Evolutionary conservation across 805 yeast species (phyloP).

Genomic region (Hanseniaspora guilliermondii): DNA sequence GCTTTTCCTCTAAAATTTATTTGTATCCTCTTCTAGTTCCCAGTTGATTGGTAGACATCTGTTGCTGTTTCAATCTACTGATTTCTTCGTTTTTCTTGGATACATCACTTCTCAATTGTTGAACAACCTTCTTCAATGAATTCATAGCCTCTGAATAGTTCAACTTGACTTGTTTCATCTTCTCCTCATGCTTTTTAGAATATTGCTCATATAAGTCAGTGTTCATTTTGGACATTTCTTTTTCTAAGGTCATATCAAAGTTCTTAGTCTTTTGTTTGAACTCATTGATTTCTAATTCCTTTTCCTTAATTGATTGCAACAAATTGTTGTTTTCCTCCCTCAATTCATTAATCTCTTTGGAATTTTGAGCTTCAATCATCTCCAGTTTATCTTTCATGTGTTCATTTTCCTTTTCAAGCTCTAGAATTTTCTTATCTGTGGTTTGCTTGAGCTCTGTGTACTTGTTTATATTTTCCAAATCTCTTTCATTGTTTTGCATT

Average conservation of each 20-base stretch:
- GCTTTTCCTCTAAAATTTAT: not conserved
- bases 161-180: constrained; percentile 45
- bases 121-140: constrained; percentile 10
- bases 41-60: not conserved
- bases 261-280: not conserved
- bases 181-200: constrained; percentile 63
- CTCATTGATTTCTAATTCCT: not conserved
- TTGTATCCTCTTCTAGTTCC: not conserved
- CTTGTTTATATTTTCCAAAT: not conserved
- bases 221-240: constrained; percentile 48
- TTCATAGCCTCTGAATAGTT: constrained; percentile 24
- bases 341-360: not conserved
- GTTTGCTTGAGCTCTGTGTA: constrained; percentile 11
- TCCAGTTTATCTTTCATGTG: not conserved
- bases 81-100: constrained; percentile 11
- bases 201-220: constrained; percentile 62
- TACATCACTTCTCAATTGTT: constrained; percentile 3
- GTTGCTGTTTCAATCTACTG: constrained; percentile 2
- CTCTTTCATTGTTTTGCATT: constrained; percentile 1
- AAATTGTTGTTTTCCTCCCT: not conserved
- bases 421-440: not conserved
- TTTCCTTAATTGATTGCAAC: not conserved
- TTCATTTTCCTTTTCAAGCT: not conserved
- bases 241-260: constrained; percentile 20
- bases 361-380: not conserved